Conservation (phyloP, 306 rosid genomes). For the Heteromeles arbutifolia region DNA sequence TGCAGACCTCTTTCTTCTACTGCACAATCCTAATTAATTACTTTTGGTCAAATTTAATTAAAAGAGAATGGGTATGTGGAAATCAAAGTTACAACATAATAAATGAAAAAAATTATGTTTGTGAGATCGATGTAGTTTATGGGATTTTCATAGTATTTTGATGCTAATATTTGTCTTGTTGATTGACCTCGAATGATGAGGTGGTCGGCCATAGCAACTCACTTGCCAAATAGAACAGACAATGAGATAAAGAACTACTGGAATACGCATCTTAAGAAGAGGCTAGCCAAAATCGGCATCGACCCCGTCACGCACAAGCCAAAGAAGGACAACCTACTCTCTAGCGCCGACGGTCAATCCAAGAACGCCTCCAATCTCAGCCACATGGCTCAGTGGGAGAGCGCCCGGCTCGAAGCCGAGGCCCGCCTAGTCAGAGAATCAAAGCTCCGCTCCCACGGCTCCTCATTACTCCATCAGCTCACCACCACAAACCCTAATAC, state of each 20-base stretch:
- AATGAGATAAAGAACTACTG: conserved; percentile 96
- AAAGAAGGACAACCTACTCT: conserved; percentile 62
- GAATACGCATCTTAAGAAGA: conserved; percentile 95
- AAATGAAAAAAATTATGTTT: not conserved
- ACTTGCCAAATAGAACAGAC: conserved; percentile 89
- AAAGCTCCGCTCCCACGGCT: conserved; percentile 45
- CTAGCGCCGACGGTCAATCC: conserved; percentile 58
- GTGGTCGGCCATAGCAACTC: conserved; percentile 99
- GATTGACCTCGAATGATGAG: conserved; percentile 27
- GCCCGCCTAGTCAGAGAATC: conserved; percentile 93
- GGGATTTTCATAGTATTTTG: not conserved
- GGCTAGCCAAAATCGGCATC: conserved; percentile 91
- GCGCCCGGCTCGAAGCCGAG: conserved; percentile 98
- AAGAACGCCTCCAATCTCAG: conserved; percentile 81
- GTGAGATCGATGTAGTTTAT: not conserved
- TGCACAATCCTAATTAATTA: too few relatives aligned
- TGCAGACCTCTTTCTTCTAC: too few relatives aligned
- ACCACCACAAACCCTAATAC: conserved; percentile 6
- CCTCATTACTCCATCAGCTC: conserved; percentile 31
- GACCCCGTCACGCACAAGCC: conserved; percentile 97
- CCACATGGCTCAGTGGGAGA: conserved; percentile 99
- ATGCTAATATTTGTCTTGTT: conserved; percentile 7
- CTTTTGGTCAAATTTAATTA: too few relatives aligned
- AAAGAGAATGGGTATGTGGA: too few relatives aligned
- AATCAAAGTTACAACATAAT: too few relatives aligned